These are phyloP conservation scores for Herpomyces periplanetae DNA, from an alignment of 2,329 filamentous ascomycete species.

Conservation along the genomic window DNA sequence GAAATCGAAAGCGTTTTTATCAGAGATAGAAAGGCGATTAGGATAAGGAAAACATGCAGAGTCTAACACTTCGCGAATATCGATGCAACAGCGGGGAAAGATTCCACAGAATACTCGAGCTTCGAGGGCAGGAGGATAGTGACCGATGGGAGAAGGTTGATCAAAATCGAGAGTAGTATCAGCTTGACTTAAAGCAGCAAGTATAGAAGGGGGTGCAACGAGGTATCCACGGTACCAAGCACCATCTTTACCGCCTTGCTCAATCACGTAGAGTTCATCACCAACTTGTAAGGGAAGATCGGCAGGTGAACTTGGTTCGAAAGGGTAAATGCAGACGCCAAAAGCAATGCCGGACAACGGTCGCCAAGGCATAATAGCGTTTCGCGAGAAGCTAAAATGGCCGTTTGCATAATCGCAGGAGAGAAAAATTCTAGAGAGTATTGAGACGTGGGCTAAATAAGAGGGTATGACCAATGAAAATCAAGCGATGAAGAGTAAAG, in stretches of 20 bases:
- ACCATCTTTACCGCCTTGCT: constrained; percentile 48
- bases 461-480: too few relatives aligned
- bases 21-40: too few relatives aligned
- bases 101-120: constrained; percentile 94
- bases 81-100: constrained; percentile 72
- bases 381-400: too few relatives aligned
- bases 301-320: constrained; percentile 43
- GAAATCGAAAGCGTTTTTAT: too few relatives aligned
- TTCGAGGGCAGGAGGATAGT: constrained; percentile 74
- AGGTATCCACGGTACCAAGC: constrained; percentile 86
- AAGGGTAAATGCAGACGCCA: constrained; percentile 79
- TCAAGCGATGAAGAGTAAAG: too few relatives aligned
- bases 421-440: too few relatives aligned
- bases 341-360: constrained; percentile 88
- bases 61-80: constrained; percentile 64
- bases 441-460: too few relatives aligned
- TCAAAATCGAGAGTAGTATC: too few relatives aligned
- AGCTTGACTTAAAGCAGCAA: constrained; percentile 66
- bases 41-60: too few relatives aligned
- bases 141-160: constrained; percentile 58
- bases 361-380: constrained; percentile 49
- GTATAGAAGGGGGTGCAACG: constrained; percentile 60
- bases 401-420: too few relatives aligned
- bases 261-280: constrained; percentile 93
- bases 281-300: constrained; percentile 88